Evolutionary conservation across 2,329 filamentous ascomycete species (phyloP).

Genomic region (Pseudogymnoascus sp.): DNA sequence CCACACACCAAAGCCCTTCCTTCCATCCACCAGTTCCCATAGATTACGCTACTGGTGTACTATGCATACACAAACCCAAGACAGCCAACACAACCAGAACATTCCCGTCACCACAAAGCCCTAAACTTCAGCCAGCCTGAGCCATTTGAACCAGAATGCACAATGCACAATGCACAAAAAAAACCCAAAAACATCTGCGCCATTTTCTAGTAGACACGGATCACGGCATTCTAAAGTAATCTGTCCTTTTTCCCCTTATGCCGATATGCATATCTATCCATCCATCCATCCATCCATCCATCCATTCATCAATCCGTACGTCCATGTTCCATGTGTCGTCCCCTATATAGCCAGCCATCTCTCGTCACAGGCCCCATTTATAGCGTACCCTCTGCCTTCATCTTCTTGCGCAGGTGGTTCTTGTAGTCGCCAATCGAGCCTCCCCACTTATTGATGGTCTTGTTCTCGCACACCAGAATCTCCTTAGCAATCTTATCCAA

Average conservation of each 20-base stretch:
- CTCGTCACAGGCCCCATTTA: neutral
- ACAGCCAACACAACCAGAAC: neutral
- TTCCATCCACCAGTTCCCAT: neutral
- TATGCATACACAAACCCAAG: too few species aligned
- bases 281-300: neutral
- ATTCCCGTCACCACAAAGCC: constrained; percentile 1
- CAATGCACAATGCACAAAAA: neutral
- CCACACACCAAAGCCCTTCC: neutral
- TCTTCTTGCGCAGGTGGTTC: constrained; percentile 98
- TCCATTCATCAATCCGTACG: neutral
- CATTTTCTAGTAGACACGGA: constrained; percentile 6
- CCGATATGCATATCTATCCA: constrained; percentile 4
- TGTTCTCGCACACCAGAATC: constrained; percentile 98
- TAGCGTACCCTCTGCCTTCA: constrained; percentile 37
- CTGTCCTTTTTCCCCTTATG: neutral
- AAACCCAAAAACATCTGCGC: neutral
- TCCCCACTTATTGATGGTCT: constrained; percentile 83
- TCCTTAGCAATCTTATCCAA: constrained; percentile 99
- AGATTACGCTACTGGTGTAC: too few species aligned
- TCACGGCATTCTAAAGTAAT: constrained; percentile 8
- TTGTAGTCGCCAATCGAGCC: constrained; percentile 92
- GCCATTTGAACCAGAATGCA: neutral
- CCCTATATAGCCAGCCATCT: neutral
- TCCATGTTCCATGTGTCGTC: neutral
- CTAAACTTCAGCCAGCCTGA: neutral